Conservation (phyloP, 768 basidiomycete species). For the Pleurotus cornucopiae region DNA sequence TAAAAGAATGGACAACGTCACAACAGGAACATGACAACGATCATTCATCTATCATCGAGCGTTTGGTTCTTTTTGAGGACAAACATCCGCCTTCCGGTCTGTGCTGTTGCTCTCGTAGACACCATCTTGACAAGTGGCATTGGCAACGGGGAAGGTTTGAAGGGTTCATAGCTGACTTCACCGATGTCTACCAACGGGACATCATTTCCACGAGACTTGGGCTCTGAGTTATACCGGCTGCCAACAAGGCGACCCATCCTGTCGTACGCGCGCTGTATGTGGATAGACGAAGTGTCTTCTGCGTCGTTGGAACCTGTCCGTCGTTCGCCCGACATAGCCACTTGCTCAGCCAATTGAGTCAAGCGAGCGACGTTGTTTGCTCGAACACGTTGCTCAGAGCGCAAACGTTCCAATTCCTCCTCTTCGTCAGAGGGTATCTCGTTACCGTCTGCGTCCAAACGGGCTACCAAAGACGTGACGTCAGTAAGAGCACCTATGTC, state of each 20-base stretch:
- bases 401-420: conserved; percentile 51
- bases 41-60: background rate
- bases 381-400: conserved; percentile 43
- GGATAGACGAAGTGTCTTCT: background rate
- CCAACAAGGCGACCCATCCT: no score
- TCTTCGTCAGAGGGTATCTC: conserved; percentile 62
- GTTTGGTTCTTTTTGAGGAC: background rate
- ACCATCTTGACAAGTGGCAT: conserved; percentile 54
- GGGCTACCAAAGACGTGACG: conserved; percentile 23
- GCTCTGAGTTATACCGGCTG: no score
- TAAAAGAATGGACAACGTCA: no score
- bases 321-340: background rate
- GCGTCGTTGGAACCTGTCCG: background rate
- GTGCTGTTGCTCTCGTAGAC: conserved; percentile 3
- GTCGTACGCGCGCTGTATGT: no score
- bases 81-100: background rate
- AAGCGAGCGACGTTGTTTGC: conserved; percentile 11
- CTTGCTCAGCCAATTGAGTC: background rate
- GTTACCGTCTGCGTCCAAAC: conserved; percentile 56
- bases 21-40: no score
- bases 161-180: conserved; percentile 17
- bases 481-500: background rate
- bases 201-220: no score
- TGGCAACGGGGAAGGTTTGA: conserved; percentile 47
- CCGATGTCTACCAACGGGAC: background rate